Evolutionary conservation across 2,329 filamentous ascomycete genomes (phyloP), one percentile per base, ranked within the genome.

Genomic region (Calonectria crousiana): DNA sequence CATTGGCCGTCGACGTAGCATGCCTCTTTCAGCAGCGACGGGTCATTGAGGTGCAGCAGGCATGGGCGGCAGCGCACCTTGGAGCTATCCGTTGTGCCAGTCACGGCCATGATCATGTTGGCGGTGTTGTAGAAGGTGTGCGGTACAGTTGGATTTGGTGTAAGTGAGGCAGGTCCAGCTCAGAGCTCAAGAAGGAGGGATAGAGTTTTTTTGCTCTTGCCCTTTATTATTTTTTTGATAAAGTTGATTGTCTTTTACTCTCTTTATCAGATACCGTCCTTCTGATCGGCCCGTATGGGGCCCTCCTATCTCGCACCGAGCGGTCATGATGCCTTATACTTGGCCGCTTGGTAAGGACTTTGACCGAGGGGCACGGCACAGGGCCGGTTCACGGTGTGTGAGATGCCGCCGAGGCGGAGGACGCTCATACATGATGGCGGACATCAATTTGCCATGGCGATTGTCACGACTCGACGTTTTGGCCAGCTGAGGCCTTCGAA

Each of bases 1-100:
- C 94, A 96, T 88, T 95, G 88, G 80, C 94, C 94, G 83, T 96
- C 94, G 81, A 96, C 91, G 81, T 93, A 95, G 74, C 90, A 88
- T 82, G 93, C 89, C 75, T 90, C 89, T 84, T 94, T 95, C 79
- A 96, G 88, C 65, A 96, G 89, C 44, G 90, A 91, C 73, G 88
- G 86, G 80, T 93, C 92, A 83, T 90, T 91, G 76, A 93, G 86
- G 88, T 92, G 58, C 47, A 75, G 44, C 41, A 73, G 53, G 49
- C 72, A 71, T 47, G 72, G 68, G 64, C 72, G 67, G 64, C 72
- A 74, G 71, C 72, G 72, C 68, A 74, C 72, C 68, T 74, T 71
- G 67, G 72, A 56, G 64, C 60, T 47, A 51, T 28, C 58, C 62
- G 69, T 80, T 51, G 77, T 74, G 30, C 32, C 44, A 41, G 60